These are phyloP conservation scores for Astragalus glycyphyllos DNA, from an alignment of 306 rosid genomes.

Conservation along the genomic window DNA sequence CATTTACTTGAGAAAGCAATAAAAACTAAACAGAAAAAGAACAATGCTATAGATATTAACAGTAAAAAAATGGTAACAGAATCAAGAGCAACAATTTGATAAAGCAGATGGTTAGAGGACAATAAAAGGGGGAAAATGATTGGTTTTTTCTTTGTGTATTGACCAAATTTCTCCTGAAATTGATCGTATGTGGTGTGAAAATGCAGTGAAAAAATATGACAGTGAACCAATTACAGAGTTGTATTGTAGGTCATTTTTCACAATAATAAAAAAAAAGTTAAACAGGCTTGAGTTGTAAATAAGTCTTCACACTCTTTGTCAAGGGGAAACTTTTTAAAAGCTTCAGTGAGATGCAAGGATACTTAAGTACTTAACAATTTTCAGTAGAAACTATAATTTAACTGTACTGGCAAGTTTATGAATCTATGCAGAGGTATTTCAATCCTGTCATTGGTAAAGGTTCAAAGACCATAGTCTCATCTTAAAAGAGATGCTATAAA, in stretches of 20 bases:
- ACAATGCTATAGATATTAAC: background rate
- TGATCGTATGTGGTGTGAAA: background rate
- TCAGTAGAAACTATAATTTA: background rate
- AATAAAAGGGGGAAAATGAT: background rate
- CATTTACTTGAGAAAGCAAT: slow-evolving; percentile 15
- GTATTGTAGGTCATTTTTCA: background rate
- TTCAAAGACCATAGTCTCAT: slow-evolving; percentile 10
- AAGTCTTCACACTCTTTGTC: slow-evolving; percentile 3
- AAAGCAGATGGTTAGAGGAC: background rate
- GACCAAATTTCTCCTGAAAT: background rate
- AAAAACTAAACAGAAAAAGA: background rate
- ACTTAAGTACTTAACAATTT: slow-evolving; percentile 13
- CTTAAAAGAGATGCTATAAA: background rate
- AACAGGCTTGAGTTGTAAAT: background rate
- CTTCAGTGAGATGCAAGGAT: too few species aligned
- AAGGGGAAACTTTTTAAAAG: background rate
- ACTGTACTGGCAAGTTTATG: background rate
- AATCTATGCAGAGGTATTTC: background rate
- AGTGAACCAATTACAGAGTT: background rate
- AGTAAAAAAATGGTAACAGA: background rate
- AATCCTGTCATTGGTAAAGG: background rate
- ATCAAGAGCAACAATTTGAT: background rate
- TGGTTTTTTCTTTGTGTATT: background rate
- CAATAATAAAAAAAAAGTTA: background rate
- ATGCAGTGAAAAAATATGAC: background rate